phyloP scores from a whole-genome alignment of 2,329 filamentous ascomycete species.

The Fusarium annulatum region DNA sequence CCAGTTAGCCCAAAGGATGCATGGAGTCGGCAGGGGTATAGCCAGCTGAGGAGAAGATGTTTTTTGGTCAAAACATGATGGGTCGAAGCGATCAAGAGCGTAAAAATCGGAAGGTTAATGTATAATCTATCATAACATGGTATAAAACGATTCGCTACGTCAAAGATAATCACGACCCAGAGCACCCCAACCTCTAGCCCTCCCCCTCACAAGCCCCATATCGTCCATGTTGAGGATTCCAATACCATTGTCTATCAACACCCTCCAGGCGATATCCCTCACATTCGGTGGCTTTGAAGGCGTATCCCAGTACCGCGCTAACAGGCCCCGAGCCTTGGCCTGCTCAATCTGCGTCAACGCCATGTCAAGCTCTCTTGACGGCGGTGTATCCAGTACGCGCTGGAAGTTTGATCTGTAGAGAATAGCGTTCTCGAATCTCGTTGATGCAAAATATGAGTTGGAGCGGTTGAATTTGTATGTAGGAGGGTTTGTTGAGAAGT shows the following conservation, averaged over 20 bases:
- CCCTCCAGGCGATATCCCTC: constrained; percentile 16
- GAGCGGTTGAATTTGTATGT: constrained; percentile 8
- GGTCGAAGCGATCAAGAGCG: not conserved
- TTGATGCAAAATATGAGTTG: constrained; percentile 22
- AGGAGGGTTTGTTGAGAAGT: constrained; percentile 1
- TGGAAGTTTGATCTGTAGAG: not conserved
- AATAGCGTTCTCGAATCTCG: constrained; percentile 12
- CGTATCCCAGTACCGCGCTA: constrained; percentile 17
- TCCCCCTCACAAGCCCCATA: constrained; percentile 15
- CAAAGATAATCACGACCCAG: not conserved
- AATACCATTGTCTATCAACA: constrained; percentile 3
- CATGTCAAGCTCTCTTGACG: constrained; percentile 1
- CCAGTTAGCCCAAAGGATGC: not conserved
- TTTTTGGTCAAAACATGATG: not conserved
- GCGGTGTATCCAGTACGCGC: not conserved
- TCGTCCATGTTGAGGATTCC: constrained; percentile 21
- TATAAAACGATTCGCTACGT: not conserved
- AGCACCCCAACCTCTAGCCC: constrained; percentile 18
- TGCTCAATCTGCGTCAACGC: constrained; percentile 12
- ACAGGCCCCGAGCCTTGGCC: constrained; percentile 3
- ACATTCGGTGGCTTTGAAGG: constrained; percentile 12
- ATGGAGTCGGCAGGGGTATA: not conserved
- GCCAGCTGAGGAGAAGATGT: not conserved
- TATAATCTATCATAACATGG: not conserved
- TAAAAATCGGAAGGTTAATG: not conserved